These are phyloP conservation scores for Drosera spatulata DNA, from an alignment of 179 eudicot species.

Conservation along the genomic window DNA sequence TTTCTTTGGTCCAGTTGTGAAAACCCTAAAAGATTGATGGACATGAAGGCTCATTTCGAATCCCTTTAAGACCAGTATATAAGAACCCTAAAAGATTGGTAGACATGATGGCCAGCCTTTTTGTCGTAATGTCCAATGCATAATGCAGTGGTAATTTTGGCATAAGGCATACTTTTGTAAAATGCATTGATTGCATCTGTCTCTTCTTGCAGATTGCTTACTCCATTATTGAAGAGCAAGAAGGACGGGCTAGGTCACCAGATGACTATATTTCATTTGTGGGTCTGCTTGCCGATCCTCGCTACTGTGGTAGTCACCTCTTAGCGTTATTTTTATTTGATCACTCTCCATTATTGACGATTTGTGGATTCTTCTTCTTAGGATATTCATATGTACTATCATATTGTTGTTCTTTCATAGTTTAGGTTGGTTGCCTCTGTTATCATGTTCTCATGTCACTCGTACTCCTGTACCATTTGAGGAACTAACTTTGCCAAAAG, in stretches of 20 bases:
- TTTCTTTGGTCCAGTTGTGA: too few relatives aligned
- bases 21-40: too few relatives aligned
- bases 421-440: too few relatives aligned
- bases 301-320: constrained; percentile 72
- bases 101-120: too few relatives aligned
- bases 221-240: constrained; percentile 80
- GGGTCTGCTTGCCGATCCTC: constrained; percentile 85
- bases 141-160: neutral
- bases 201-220: constrained; percentile 60
- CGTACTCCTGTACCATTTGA: too few relatives aligned
- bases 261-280: constrained; percentile 91
- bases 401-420: too few relatives aligned
- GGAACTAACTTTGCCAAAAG: too few relatives aligned
- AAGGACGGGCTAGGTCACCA: constrained; percentile 45
- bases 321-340: constrained; percentile 26
- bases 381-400: neutral
- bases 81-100: too few relatives aligned
- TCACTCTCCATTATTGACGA: constrained; percentile 17
- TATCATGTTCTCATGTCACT: too few relatives aligned
- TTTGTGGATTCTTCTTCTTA: constrained; percentile 11
- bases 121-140: too few relatives aligned
- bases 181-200: constrained; percentile 5
- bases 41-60: too few relatives aligned
- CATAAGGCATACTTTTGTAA: neutral
- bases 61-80: too few relatives aligned